phyloP scores from a whole-genome alignment of 805 yeast genomes.

The Danielozyma ontarioensis region DNA sequence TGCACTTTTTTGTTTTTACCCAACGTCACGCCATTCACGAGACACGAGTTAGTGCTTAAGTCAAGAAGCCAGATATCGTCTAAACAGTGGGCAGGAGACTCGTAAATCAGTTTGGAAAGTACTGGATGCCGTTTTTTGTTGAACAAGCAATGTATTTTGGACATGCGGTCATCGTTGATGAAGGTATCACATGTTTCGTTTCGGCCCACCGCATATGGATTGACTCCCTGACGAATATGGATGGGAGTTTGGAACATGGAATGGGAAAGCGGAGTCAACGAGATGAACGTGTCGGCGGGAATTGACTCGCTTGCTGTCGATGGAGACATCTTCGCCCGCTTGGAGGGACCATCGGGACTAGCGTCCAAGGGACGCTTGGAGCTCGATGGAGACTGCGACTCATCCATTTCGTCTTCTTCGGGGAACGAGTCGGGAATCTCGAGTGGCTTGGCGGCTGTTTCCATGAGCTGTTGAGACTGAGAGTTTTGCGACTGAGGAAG shows the following conservation, averaged over 20 bases:
- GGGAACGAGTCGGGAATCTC: neutral
- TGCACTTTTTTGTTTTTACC: slow-evolving; percentile 60
- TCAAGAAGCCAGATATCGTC: slow-evolving; percentile 81
- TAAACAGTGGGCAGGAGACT: slow-evolving; percentile 67
- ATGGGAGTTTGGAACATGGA: slow-evolving; percentile 46
- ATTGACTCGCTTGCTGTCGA: too few relatives aligned
- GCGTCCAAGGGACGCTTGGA: neutral
- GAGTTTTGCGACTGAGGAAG: slow-evolving; percentile 35
- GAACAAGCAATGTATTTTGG: slow-evolving; percentile 78
- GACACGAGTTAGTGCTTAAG: slow-evolving; percentile 74
- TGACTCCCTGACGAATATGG: slow-evolving; percentile 60
- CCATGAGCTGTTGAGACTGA: slow-evolving; percentile 1
- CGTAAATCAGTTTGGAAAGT: slow-evolving; percentile 44
- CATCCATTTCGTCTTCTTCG: neutral
- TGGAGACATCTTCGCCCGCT: neutral
- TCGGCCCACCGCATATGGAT: slow-evolving; percentile 72
- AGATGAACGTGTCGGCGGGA: slow-evolving; percentile 50
- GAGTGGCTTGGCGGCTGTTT: neutral
- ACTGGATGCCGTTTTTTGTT: slow-evolving; percentile 59
- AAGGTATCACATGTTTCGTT: slow-evolving; percentile 54
- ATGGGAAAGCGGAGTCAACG: slow-evolving; percentile 43
- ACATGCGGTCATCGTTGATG: slow-evolving; percentile 69
- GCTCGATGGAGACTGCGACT: neutral
- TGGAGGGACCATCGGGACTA: neutral
- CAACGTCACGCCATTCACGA: slow-evolving; percentile 53